A percentile compares a stretch with the other conserved stretches of the same genome.
These are phyloP conservation scores for Nepenthes alata DNA, from an alignment of 179 eudicot genomes.

Conservation along the genomic window DNA sequence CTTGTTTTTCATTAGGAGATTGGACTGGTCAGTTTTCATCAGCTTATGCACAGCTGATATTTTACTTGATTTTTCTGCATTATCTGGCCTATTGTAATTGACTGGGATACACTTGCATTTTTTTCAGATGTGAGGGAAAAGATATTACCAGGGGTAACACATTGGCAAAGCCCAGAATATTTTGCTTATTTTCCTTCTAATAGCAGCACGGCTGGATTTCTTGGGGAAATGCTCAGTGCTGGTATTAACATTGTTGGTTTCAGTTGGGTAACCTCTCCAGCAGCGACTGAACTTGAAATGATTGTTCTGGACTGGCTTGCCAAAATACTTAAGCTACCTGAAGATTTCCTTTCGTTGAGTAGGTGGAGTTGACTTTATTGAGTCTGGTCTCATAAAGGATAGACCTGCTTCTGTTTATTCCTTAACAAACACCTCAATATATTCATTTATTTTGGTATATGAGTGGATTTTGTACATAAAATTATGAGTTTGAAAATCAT, in stretches of 20 bases:
- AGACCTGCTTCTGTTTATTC: neutral
- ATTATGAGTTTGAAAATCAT: no score
- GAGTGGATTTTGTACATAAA: no score
- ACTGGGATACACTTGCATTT: neutral
- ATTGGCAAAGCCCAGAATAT: conserved; percentile 91
- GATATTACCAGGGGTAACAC: conserved; percentile 91
- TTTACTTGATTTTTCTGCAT: neutral
- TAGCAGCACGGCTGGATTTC: conserved; percentile 81
- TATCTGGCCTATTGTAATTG: neutral
- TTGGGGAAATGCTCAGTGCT: conserved; percentile 95
- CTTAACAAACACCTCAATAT: neutral
- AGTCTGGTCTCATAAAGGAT: neutral
- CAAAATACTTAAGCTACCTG: conserved; percentile 66
- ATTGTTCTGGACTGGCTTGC: conserved; percentile 96
- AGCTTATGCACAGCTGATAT: neutral
- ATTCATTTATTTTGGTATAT: neutral
- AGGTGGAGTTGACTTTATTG: conserved; percentile 7
- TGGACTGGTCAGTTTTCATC: neutral
- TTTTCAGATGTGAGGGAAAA: conserved; percentile 57
- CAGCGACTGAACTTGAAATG: conserved; percentile 92
- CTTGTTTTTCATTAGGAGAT: neutral
- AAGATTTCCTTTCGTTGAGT: conserved; percentile 68
- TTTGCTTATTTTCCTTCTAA: conserved; percentile 87
- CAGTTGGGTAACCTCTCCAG: conserved; percentile 94
- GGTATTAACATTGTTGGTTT: conserved; percentile 89